Base-by-base conservation (phyloP, 164 flowering plant species). In the Stephania japonica region DNA sequence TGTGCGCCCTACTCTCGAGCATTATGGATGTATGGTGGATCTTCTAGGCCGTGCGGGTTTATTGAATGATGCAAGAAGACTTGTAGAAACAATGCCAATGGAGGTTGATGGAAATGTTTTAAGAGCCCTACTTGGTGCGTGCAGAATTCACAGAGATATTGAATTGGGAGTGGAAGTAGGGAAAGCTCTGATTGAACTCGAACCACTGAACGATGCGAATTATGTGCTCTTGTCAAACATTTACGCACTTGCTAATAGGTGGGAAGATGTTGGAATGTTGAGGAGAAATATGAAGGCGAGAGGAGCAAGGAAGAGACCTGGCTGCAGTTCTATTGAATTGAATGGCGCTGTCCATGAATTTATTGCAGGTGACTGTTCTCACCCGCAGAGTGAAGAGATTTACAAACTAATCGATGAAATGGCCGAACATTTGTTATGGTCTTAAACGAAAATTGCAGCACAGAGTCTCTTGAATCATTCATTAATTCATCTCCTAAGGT, bases 31-130 rank as follows among this genome's bases (percentile, higher is more conserved):
- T 65, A 59, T 80, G 70, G 78, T 77, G 70, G 82, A 77, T 49
- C 78, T 77, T 53, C 76, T 80, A 21, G 79, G 80, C 26, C 74
- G 82, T 68, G 78, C 78, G 0, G 78, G 78, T 67, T 42, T 80
- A 12, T 66, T 80, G 50, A 6, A 75, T 43, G 75, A 78, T n/a
- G 80, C 82, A 16, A 68, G 24, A 61, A 62, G 13, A 11, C 6
- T 77, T 62, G 72, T 80, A 9, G 63, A 80, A 42, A 56, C 38
- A 12, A 77, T 80, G 80, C 80, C 77, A 24, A 72, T 75, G 56
- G 71, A 72, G 59, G 76, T 74, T 32, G 74, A 80, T 24, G 70
- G 72, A 2, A 69, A 42, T 42, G 50, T 74, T 16, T 77, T 75
- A 77, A 72, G 82, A 62, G 59, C 82, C 19, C 62, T 80, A 47